phyloP scores from a whole-genome alignment of 768 basidiomycete genomes.

The Holtermannia corniformis region DNA sequence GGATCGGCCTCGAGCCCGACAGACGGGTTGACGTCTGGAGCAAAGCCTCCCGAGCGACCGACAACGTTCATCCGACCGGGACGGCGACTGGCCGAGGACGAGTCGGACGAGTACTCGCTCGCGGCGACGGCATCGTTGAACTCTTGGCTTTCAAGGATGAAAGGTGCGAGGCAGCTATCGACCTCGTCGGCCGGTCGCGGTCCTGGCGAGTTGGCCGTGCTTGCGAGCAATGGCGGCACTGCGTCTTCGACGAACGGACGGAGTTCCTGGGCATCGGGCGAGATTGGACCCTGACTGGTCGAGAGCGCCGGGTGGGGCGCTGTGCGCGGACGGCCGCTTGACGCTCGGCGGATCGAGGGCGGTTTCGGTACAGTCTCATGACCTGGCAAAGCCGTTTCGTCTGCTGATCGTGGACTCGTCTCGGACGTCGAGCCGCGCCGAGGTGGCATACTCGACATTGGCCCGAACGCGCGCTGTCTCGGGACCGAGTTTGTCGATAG shows the following conservation, averaged over 20 bases:
- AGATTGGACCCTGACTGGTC: neutral
- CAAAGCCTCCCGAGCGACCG: slow-evolving; percentile 14
- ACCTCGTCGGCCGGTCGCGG: too few species aligned
- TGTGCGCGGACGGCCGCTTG: neutral
- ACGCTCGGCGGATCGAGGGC: neutral
- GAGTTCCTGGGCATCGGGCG: neutral
- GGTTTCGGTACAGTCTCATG: too few species aligned
- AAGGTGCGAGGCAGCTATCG: neutral
- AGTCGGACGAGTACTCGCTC: slow-evolving; percentile 14
- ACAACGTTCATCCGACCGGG: slow-evolving; percentile 4
- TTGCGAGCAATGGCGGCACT: neutral
- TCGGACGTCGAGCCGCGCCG: neutral
- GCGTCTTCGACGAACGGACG: neutral
- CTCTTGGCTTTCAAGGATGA: neutral
- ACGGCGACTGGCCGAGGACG: neutral
- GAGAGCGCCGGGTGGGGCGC: neutral
- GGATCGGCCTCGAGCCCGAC: neutral
- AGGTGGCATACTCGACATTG: neutral
- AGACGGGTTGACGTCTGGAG: neutral
- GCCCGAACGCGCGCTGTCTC: too few species aligned
- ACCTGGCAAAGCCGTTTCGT: too few species aligned
- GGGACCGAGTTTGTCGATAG: neutral
- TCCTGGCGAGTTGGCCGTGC: too few species aligned
- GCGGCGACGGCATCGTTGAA: neutral
- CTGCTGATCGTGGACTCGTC: neutral